Conservation (phyloP, 495 filamentous ascomycete genomes). For the Lophiotrema nucula region DNA sequence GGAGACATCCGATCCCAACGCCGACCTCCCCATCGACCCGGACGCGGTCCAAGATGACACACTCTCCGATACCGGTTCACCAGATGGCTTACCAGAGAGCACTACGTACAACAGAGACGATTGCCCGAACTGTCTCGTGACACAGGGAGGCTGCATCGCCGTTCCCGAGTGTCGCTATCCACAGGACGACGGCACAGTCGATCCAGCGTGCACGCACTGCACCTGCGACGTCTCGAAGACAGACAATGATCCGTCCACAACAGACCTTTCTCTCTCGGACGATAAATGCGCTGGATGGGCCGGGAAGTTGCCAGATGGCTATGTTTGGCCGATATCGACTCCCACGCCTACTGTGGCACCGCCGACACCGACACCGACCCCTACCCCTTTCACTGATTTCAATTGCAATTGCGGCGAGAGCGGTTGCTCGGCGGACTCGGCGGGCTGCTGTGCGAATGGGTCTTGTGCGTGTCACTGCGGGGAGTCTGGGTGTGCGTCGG, state of each 20-base stretch:
- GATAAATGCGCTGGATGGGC: not conserved
- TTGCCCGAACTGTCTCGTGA: not conserved
- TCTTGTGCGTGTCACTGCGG: slow-evolving; percentile 6
- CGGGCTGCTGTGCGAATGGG: slow-evolving; percentile 16
- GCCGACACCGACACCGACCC: too few species aligned
- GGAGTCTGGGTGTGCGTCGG: not conserved
- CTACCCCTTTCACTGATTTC: not conserved
- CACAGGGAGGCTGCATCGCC: not conserved
- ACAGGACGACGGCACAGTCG: not conserved
- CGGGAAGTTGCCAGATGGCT: not conserved
- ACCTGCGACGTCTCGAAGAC: not conserved
- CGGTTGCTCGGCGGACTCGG: not conserved
- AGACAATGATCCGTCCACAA: not conserved
- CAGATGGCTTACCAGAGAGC: not conserved
- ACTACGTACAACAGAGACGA: not conserved
- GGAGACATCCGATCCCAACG: too few species aligned
- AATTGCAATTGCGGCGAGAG: slow-evolving; percentile 6
- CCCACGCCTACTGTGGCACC: too few species aligned
- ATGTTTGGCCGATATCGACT: too few species aligned
- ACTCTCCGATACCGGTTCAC: too few species aligned
- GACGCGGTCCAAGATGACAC: too few species aligned
- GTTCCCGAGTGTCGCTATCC: not conserved
- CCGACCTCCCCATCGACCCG: too few species aligned
- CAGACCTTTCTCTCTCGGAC: not conserved
- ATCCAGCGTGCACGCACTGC: not conserved